phyloP scores from a whole-genome alignment of 2,329 filamentous ascomycete genomes.

The Lachnellula subtilissima region DNA sequence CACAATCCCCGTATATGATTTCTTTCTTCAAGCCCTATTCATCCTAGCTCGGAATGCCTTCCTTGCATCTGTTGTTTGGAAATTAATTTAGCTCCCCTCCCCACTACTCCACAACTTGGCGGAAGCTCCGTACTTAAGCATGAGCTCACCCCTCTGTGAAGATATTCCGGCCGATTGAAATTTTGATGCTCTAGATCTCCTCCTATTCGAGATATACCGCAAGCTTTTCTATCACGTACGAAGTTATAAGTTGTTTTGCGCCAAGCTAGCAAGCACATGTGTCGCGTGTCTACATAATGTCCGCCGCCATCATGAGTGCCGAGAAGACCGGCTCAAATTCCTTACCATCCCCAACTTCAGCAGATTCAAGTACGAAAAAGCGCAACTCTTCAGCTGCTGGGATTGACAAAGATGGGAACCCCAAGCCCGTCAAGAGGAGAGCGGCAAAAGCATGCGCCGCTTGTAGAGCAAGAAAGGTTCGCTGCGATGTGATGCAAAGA shows the following conservation, averaged over 20 bases:
- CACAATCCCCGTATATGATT: background rate
- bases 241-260: background rate
- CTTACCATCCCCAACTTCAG: background rate
- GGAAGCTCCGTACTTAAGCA: background rate
- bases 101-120: background rate
- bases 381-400: slow-evolving; percentile 13
- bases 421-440: slow-evolving; percentile 58
- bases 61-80: background rate
- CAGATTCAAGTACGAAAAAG: slow-evolving; percentile 14
- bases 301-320: background rate
- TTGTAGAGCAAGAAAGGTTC: slow-evolving; percentile 83
- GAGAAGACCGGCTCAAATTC: background rate
- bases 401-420: slow-evolving; percentile 21
- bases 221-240: background rate
- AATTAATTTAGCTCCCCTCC: background rate
- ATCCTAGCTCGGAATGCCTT: background rate
- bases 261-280: background rate
- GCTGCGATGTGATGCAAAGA: slow-evolving; percentile 88
- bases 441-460: slow-evolving; percentile 89
- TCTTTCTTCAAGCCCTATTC: background rate
- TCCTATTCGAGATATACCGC: background rate
- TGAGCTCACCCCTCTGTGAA: background rate
- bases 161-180: background rate
- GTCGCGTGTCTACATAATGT: background rate
- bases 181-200: background rate